Conservation (phyloP, 2,329 filamentous ascomycete genomes). For the Colletotrichum sp. region DNA sequence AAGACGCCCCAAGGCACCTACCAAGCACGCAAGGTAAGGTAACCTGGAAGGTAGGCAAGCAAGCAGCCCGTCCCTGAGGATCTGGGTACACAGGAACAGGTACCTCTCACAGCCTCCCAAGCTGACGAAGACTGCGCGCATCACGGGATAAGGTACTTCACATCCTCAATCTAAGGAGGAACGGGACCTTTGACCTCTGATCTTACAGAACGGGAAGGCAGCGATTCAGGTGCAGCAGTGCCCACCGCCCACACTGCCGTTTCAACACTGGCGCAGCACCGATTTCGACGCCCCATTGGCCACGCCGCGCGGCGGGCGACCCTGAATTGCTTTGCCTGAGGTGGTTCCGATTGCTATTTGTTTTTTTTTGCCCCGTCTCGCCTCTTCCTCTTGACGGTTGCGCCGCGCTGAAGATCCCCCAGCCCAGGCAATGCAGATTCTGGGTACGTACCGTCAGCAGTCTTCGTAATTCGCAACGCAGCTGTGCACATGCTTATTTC, state of each 20-base stretch:
- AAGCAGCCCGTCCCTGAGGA: neutral
- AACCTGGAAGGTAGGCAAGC: neutral
- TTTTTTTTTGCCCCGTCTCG: neutral
- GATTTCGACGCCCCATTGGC: neutral
- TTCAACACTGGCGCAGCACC: constrained; percentile 2
- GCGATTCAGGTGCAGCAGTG: constrained; percentile 5
- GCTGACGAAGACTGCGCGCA: neutral
- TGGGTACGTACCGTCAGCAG: neutral
- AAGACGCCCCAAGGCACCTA: neutral
- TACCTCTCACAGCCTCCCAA: neutral
- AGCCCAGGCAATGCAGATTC: neutral
- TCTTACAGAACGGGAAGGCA: neutral
- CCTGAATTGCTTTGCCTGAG: neutral
- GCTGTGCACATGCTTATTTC: neutral
- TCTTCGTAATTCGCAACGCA: neutral
- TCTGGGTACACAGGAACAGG: neutral
- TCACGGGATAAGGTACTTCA: neutral
- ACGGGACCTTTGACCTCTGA: neutral
- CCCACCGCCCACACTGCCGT: constrained; percentile 3
- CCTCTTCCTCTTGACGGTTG: neutral
- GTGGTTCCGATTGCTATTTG: neutral
- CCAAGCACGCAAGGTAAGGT: neutral
- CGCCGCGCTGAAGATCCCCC: neutral
- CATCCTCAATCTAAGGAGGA: neutral
- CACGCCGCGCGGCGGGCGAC: neutral